Percentiles rank a stretch among this genome's conserved stretches.
These are phyloP conservation scores for Serpula lacrymans DNA, from an alignment of 768 basidiomycete genomes.

Conservation along the genomic window DNA sequence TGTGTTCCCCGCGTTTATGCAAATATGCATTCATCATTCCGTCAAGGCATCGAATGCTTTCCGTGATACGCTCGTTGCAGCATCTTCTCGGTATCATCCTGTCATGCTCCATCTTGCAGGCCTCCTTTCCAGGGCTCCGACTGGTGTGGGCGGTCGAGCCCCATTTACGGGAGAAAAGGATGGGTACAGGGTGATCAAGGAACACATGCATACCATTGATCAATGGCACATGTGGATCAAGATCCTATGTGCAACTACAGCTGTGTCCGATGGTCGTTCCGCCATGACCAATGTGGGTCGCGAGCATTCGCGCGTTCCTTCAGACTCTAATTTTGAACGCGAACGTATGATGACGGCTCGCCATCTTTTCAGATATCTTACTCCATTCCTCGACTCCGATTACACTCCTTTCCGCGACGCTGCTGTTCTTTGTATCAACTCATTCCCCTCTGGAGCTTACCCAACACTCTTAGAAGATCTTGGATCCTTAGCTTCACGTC, in stretches of 20 bases:
- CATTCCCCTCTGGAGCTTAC: conserved; percentile 75
- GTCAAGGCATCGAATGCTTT: conserved; percentile 45
- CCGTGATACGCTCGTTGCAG: conserved; percentile 65
- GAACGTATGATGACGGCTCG: conserved; percentile 81
- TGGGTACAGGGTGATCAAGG: conserved; percentile 47
- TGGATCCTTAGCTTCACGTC: conserved; percentile 71
- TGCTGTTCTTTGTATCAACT: conserved; percentile 85
- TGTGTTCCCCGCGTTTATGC: conserved; percentile 64
- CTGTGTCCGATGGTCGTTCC: conserved; percentile 59
- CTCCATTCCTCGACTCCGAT: conserved; percentile 86
- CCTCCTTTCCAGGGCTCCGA: conserved; percentile 54
- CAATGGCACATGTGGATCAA: conserved; percentile 88
- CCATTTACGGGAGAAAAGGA: conserved; percentile 45
- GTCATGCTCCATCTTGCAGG: conserved; percentile 73
- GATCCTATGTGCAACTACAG: conserved; percentile 78
- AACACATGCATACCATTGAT: conserved; percentile 57
- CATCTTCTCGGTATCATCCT: conserved; percentile 67
- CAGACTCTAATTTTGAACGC: conserved; percentile 73
- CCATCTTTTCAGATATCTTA: conserved; percentile 79
- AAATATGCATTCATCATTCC: conserved; percentile 48
- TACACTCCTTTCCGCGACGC: conserved; percentile 80
- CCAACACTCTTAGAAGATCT: conserved; percentile 82
- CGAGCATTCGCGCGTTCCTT: conserved; percentile 67
- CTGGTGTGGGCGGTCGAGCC: conserved; percentile 40
- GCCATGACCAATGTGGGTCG: conserved; percentile 51